Conservation (phyloP, 192 early-diverging fungal species). For the Pecoramyces ruminantium region DNA sequence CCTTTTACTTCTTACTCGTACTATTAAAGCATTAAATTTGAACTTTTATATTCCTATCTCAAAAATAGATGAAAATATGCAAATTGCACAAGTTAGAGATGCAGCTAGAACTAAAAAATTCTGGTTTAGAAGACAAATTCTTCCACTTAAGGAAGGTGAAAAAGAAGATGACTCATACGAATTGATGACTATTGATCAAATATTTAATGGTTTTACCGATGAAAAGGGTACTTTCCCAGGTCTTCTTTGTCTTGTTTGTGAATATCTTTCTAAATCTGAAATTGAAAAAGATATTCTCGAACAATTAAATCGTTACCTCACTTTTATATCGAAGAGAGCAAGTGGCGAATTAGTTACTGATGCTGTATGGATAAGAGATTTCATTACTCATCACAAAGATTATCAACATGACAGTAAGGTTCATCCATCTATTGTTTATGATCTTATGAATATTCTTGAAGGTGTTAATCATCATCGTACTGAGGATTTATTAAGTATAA, state of each 20-base stretch:
- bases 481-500: background rate
- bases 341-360: conserved; percentile 68
- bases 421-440: conserved; percentile 64
- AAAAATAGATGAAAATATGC: conserved; percentile 92
- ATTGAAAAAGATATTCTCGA: conserved; percentile 50
- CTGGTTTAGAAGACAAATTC: conserved; percentile 52
- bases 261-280: conserved; percentile 61
- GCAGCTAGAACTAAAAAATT: conserved; percentile 71
- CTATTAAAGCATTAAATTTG: conserved; percentile 69
- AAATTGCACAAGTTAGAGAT: conserved; percentile 62
- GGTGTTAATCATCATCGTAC: background rate
- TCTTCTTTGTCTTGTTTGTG: conserved; percentile 62
- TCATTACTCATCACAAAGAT: conserved; percentile 66
- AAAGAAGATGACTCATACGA: conserved; percentile 18
- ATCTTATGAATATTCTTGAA: conserved; percentile 46
- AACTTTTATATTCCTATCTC: conserved; percentile 94
- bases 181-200: conserved; percentile 75
- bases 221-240: conserved; percentile 53
- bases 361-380: conserved; percentile 78
- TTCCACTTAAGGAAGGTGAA: background rate
- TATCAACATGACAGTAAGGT: conserved; percentile 87
- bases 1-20: conserved; percentile 74
- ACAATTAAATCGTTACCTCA: conserved; percentile 55
- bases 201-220: conserved; percentile 56
- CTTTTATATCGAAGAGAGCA: conserved; percentile 61